Percentiles rank a stretch among this genome's conserved stretches.
These are phyloP conservation scores for Aspergillus wentii DNA, from an alignment of 495 filamentous ascomycete species.

Conservation along the genomic window DNA sequence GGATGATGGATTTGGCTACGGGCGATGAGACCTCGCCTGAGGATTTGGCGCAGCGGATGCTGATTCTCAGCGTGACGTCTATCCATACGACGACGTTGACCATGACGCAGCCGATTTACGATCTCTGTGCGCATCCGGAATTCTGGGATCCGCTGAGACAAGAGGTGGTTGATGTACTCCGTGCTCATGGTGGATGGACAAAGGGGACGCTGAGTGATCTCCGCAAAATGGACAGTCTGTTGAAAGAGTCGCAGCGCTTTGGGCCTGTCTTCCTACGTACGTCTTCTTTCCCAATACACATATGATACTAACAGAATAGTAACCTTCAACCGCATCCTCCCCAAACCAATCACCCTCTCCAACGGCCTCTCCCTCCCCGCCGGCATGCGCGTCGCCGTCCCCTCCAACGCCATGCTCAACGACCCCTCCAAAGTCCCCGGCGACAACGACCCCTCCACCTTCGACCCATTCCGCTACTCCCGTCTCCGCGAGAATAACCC, in stretches of 20 bases:
- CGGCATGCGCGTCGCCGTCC: neutral
- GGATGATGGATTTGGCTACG: neutral
- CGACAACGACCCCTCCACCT: slow-evolving; percentile 26
- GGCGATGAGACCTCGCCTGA: no score
- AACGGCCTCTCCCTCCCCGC: neutral
- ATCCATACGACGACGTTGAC: slow-evolving; percentile 4
- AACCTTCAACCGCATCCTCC: neutral
- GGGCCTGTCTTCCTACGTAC: no score
- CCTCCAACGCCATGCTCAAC: slow-evolving; percentile 2
- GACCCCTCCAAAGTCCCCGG: slow-evolving; percentile 24
- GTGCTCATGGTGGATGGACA: neutral
- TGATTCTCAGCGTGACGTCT: neutral
- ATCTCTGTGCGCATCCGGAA: slow-evolving; percentile 12
- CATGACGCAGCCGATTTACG: slow-evolving; percentile 1
- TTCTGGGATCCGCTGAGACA: slow-evolving; percentile 7
- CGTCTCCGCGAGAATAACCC: slow-evolving; percentile 26
- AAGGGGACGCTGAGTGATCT: neutral
- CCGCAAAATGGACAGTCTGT: slow-evolving; percentile 33
- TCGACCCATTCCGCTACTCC: slow-evolving; percentile 30
- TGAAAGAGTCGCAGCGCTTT: slow-evolving; percentile 41
- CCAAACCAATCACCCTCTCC: neutral
- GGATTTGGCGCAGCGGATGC: no score
- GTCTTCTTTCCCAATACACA: no score
- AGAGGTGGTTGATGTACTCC: slow-evolving; percentile 6
- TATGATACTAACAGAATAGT: slow-evolving; percentile 1